Base-by-base conservation (phyloP, 2,329 filamentous ascomycete genomes). In the Ampelomyces quisqualis region DNA sequence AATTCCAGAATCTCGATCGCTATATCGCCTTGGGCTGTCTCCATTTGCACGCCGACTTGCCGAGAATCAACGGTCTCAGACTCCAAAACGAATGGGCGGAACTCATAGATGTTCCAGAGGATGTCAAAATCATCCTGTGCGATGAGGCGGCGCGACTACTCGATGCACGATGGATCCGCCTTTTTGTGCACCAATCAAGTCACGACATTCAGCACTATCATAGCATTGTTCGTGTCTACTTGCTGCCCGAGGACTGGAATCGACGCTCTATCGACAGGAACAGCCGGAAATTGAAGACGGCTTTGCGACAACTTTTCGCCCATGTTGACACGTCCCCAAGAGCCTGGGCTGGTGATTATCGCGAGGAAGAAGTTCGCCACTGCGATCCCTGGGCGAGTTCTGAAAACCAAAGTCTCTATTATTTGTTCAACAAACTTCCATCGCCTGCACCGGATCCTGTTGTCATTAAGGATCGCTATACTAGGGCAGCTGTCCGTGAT, bases 391-490 rank as follows among this genome's bases (percentile, higher is more conserved):
- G 71, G 56, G 66, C 72, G 6, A 64, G 61, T 1, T 49, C 65
- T 10, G 69, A 77, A 13, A 64, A 75, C 7, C 59, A 70, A 2
- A 84, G 84, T 0, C 68, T 90, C 1, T 79, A 88, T 33, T 76
- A 83, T 19, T 70, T 89, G 32, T 90, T 90, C 73, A 90, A 90
- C 62, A 80, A 71, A 2, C 74, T 90, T 1, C 81, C 84, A 0
- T 87, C 86, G 0, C 87, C 87, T 0, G 62, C 71, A 2, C 86
- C 87, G 2, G 60, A 69, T n/a, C 70, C 75, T 0, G 67, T 72
- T 1, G 49, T 56, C 0, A 70, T 86, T 6, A 46, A 57, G 1
- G 77, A 82, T 40, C 63, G 67, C 0, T 76, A 81, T 43, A 70
- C 75, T 1, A 73, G 72, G 33, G 70, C 76, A 18, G 75, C 78